phyloP scores from a whole-genome alignment of 2,329 filamentous ascomycete genomes.

The Anisogramma anomala region DNA sequence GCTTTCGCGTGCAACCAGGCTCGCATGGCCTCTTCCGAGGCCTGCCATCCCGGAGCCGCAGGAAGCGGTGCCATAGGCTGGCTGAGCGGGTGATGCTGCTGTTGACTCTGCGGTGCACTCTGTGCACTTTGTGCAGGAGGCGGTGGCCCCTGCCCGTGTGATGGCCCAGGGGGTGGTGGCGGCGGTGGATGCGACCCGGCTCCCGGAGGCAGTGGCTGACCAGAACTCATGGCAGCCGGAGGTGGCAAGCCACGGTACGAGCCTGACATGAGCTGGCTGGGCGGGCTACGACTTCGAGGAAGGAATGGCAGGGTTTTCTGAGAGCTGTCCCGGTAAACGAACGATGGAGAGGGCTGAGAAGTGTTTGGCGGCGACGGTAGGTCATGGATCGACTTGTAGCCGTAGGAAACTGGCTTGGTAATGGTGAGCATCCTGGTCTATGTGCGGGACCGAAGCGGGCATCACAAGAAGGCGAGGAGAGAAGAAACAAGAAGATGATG shows the following conservation, averaged over 20 bases:
- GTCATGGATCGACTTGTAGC: slow-evolving; percentile 51
- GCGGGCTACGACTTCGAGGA: slow-evolving; percentile 35
- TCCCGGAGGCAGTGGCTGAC: slow-evolving; percentile 32
- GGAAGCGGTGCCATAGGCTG: slow-evolving; percentile 40
- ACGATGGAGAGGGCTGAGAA: slow-evolving; percentile 43
- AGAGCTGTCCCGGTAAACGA: slow-evolving; percentile 36
- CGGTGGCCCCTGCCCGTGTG: slow-evolving; percentile 18
- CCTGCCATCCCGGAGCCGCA: slow-evolving; percentile 57
- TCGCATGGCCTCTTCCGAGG: slow-evolving; percentile 58
- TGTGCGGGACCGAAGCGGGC: slow-evolving; percentile 15
- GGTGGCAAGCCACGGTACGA: slow-evolving; percentile 59
- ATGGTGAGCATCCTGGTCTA: slow-evolving; percentile 47
- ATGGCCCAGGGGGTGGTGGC: slow-evolving; percentile 18
- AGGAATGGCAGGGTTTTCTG: slow-evolving; percentile 29
- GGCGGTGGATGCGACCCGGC: slow-evolving; percentile 22
- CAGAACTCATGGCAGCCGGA: slow-evolving; percentile 53
- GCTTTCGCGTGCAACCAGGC: slow-evolving; percentile 59
- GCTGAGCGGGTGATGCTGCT: slow-evolving; percentile 16
- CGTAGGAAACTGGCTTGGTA: slow-evolving; percentile 47
- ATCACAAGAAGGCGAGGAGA: slow-evolving; percentile 9
- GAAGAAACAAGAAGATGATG: slow-evolving; percentile 4
- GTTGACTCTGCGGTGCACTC: slow-evolving; percentile 3
- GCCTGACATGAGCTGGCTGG: slow-evolving; percentile 51
- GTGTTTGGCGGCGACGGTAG: slow-evolving; percentile 46
- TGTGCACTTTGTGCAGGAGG: slow-evolving; percentile 16